phyloP scores from a whole-genome alignment of 1,284 basidiomycete species.

The Afroboletus lepidellus region DNA sequence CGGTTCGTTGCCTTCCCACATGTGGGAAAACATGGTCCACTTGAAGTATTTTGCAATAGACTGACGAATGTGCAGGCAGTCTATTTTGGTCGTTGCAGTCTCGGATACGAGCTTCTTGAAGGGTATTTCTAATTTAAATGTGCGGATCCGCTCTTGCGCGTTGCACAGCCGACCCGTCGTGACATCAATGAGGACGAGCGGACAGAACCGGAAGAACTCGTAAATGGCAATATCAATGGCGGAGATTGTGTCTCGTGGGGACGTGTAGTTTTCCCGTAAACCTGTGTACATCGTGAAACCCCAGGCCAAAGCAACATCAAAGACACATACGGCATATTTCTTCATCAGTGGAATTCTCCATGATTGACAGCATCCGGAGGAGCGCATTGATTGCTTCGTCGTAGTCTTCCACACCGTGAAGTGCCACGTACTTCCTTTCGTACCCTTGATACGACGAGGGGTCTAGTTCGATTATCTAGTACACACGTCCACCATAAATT shows the following conservation, averaged over 20 bases:
- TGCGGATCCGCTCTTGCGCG: neutral
- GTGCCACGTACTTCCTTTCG: neutral
- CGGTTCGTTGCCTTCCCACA: no score
- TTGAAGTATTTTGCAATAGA: neutral
- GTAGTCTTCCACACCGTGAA: neutral
- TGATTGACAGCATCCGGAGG: constrained; percentile 1
- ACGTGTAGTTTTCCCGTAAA: neutral
- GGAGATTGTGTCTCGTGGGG: neutral
- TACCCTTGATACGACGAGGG: neutral
- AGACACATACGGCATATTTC: constrained; percentile 3
- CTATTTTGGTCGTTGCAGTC: neutral
- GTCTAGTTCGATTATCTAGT: constrained; percentile 7
- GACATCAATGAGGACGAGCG: no score
- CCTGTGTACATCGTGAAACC: neutral
- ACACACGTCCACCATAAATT: no score
- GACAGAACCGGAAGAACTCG: neutral
- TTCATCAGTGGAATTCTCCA: constrained; percentile 9
- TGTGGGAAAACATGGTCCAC: no score
- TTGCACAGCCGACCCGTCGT: constrained; percentile 9
- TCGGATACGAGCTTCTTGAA: constrained; percentile 9
- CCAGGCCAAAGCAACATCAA: neutral
- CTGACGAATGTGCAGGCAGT: neutral
- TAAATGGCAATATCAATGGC: neutral
- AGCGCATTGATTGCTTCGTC: neutral
- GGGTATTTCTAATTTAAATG: no score